These are phyloP conservation scores for Podospora anserina DNA, from an alignment of 495 filamentous ascomycete genomes.

Conservation along the genomic window DNA sequence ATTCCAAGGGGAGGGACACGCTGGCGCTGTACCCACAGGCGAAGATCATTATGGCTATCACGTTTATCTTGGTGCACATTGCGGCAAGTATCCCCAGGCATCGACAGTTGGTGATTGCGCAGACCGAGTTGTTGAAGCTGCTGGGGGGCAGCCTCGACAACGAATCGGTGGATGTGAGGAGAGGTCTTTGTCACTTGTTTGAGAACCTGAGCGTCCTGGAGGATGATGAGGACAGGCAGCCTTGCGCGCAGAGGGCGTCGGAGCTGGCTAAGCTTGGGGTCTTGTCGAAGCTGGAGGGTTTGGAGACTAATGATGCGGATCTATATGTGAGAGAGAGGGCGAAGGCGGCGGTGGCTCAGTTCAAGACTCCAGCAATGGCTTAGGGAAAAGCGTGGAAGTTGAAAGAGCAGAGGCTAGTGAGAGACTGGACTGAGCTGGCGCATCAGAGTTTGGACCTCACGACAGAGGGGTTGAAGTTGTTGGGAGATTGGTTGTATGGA, in stretches of 20 bases:
- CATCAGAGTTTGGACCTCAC: no score
- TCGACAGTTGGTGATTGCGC: slow-evolving; percentile 59
- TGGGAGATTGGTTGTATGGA: no score
- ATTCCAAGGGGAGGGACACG: slow-evolving; percentile 31
- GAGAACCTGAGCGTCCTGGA: slow-evolving; percentile 81
- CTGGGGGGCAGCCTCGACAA: slow-evolving; percentile 73
- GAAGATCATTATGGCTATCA: slow-evolving; percentile 71
- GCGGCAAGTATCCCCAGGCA: slow-evolving; percentile 75
- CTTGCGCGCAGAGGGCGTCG: slow-evolving; percentile 59
- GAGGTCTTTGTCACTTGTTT: slow-evolving; percentile 72
- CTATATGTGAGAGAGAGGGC: slow-evolving; percentile 79
- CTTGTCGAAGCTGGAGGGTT: slow-evolving; percentile 56
- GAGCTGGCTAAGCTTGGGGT: slow-evolving; percentile 73
- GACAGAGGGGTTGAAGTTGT: no score
- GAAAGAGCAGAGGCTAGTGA: no score
- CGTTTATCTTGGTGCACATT: slow-evolving; percentile 78
- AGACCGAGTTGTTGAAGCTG: slow-evolving; percentile 56
- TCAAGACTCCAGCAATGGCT: slow-evolving; percentile 40
- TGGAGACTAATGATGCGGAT: slow-evolving; percentile 67
- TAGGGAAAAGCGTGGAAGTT: background rate
- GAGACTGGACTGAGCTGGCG: no score
- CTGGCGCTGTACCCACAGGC: slow-evolving; percentile 54
- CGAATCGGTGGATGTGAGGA: slow-evolving; percentile 64
- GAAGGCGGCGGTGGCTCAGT: slow-evolving; percentile 70
- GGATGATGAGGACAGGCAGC: slow-evolving; percentile 58